These are phyloP conservation scores for Pisolithus orientalis DNA, from an alignment of 768 basidiomycete species.

Conservation along the genomic window DNA sequence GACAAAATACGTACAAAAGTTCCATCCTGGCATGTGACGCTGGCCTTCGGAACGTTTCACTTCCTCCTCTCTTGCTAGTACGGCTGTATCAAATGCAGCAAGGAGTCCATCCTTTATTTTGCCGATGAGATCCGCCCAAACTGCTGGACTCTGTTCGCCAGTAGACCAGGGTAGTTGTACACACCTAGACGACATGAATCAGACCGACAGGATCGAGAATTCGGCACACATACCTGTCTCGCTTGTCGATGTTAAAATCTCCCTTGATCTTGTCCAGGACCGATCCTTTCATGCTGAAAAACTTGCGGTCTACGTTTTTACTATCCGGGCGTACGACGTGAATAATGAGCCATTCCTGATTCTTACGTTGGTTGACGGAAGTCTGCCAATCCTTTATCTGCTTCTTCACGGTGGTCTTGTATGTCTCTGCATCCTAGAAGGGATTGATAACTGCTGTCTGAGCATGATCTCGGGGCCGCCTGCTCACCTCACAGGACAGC, in stretches of 20 bases:
- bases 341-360: constrained; percentile 91
- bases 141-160: constrained; percentile 65
- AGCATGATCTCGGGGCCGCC: not conserved
- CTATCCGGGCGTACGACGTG: constrained; percentile 76
- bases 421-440: constrained; percentile 60
- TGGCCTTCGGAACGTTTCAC: constrained; percentile 86
- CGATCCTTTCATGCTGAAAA: constrained; percentile 80
- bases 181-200: constrained; percentile 45
- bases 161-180: constrained; percentile 74
- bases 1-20: constrained; percentile 95
- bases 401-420: constrained; percentile 69
- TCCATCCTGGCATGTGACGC: constrained; percentile 94
- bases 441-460: constrained; percentile 6
- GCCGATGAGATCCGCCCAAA: constrained; percentile 83
- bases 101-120: constrained; percentile 89
- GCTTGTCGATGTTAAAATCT: constrained; percentile 87
- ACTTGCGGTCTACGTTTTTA: constrained; percentile 50
- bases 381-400: constrained; percentile 93
- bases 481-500: constrained; percentile 78
- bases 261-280: constrained; percentile 86
- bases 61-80: constrained; percentile 82
- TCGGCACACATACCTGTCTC: constrained; percentile 53
- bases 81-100: constrained; percentile 74
- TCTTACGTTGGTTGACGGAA: constrained; percentile 56
- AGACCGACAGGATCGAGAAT: constrained; percentile 4